Percentiles rank a stretch among this genome's conserved stretches.
Evolutionary conservation across 2,329 filamentous ascomycete species (phyloP).

Genomic region (Scleromitrula shiraiana): DNA sequence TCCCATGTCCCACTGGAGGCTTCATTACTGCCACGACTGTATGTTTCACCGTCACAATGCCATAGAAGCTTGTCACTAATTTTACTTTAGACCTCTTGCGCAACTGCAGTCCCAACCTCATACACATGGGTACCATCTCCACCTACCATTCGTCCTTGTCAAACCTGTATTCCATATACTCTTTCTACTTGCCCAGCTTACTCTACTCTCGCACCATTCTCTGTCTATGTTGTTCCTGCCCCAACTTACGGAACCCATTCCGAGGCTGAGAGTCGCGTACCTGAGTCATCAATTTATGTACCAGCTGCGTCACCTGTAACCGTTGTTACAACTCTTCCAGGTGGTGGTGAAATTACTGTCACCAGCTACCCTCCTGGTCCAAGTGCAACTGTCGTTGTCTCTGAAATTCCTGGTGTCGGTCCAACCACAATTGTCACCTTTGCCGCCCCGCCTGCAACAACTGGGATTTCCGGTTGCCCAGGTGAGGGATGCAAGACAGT

Average conservation of each 20-base stretch:
- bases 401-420: neutral
- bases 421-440: slow-evolving; percentile 3
- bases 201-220: slow-evolving; percentile 2
- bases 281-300: slow-evolving; percentile 5
- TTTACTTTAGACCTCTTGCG: slow-evolving; percentile 8
- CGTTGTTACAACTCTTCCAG: neutral
- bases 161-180: slow-evolving; percentile 13
- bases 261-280: neutral
- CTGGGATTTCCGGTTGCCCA: neutral
- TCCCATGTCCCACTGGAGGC: slow-evolving; percentile 1
- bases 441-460: neutral
- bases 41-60: neutral
- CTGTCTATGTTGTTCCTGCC: neutral
- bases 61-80: too few relatives aligned
- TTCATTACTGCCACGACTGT: slow-evolving; percentile 13
- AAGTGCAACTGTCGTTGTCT: neutral
- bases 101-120: slow-evolving; percentile 6
- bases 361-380: slow-evolving; percentile 3
- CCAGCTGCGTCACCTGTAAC: slow-evolving; percentile 1
- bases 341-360: neutral
- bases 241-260: slow-evolving; percentile 1
- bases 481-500: neutral
- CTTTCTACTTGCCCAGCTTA: slow-evolving; percentile 13
- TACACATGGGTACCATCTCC: slow-evolving; percentile 11
- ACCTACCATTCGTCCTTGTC: slow-evolving; percentile 9